Evolutionary conservation across 345 rosid species (phyloP), one percentile per base, ranked within the genome.

Genomic region (Abelmoschus esculentus): DNA sequence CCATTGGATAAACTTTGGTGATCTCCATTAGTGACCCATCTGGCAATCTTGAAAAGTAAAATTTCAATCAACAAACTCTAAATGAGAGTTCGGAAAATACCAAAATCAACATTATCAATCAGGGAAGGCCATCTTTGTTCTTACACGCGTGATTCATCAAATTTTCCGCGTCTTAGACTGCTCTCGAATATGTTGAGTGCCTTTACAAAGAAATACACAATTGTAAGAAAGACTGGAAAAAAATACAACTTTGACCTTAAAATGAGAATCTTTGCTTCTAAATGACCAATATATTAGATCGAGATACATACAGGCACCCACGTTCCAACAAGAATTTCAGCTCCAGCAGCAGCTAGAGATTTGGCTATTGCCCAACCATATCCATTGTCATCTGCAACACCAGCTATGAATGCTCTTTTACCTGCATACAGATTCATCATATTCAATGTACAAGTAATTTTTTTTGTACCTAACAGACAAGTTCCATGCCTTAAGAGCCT

Each of bases 341-440:
- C 99, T 49, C 98, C 97, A 28, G 98, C 91, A 78, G 97, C 96
- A 68, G 97, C 97, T 75, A 93, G 98, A 73, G 99, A 88, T 77
- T 95, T 95, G 17, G 97, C 99, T 61, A 95, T 95, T 13, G 97
- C 97, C 99, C 99, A 95, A 78, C 99, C 97, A 70, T 91, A 95
- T 49, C 99, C 99, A 72, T 95, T 91, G 74, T 95, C 96, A 80
- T 95, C 97, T 63, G 99, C 99, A 54, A 90, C 84, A 76, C 96
- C 97, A 68, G 99, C 99, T 81, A 95, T 86, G 78, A 95, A 95
- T 61, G 97, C 97, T 40, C 93, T 82, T 86, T 91, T 95, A 40
- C 97, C 99, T 93, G 75, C 70, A n/a, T 32, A 82, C n/a, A 67
- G 17, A 73, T 15, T 14, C 13, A 29, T 5, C 19, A 3, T 66